Percentiles rank a stretch among this genome's conserved stretches.
Evolutionary conservation across 2,329 filamentous ascomycete species (phyloP).

Genomic region (Monosporascus sp.): DNA sequence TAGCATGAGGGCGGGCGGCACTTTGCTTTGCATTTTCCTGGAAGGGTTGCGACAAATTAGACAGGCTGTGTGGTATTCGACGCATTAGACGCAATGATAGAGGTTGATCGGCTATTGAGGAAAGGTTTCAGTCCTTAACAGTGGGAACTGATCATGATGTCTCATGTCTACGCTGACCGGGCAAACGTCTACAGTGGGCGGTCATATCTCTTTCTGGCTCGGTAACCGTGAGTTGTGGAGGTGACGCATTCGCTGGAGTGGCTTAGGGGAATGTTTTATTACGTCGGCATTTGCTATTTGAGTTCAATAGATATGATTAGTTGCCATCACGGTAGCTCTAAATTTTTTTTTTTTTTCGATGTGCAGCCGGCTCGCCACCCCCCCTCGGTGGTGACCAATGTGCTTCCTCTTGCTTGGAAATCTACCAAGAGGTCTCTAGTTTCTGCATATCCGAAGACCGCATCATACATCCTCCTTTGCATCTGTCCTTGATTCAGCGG

Average conservation of each 20-base stretch:
- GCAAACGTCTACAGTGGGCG: conserved; percentile 13
- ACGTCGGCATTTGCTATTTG: not conserved
- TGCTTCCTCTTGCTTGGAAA: no score
- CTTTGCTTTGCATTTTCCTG: conserved; percentile 31
- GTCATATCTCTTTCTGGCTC: conserved; percentile 14
- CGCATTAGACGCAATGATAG: conserved; percentile 29
- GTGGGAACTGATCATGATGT: conserved; percentile 22
- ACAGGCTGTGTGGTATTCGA: conserved; percentile 27
- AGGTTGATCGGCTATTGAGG: conserved; percentile 16
- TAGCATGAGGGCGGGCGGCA: conserved; percentile 29
- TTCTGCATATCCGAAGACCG: no score
- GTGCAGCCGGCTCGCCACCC: no score
- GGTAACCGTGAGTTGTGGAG: not conserved
- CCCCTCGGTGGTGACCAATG: no score
- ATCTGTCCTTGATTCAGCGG: no score
- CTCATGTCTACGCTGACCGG: conserved; percentile 21
- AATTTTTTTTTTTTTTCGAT: no score
- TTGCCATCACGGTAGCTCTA: no score
- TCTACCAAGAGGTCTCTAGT: no score
- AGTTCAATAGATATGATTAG: not conserved
- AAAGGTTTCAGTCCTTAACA: conserved; percentile 16
- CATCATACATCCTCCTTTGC: no score
- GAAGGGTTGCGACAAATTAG: conserved; percentile 27
- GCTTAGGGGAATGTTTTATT: not conserved
- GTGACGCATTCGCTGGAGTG: not conserved